Base-by-base conservation (phyloP, 1,139 yeast species). In the Arxiozyma heterogenica region DNA sequence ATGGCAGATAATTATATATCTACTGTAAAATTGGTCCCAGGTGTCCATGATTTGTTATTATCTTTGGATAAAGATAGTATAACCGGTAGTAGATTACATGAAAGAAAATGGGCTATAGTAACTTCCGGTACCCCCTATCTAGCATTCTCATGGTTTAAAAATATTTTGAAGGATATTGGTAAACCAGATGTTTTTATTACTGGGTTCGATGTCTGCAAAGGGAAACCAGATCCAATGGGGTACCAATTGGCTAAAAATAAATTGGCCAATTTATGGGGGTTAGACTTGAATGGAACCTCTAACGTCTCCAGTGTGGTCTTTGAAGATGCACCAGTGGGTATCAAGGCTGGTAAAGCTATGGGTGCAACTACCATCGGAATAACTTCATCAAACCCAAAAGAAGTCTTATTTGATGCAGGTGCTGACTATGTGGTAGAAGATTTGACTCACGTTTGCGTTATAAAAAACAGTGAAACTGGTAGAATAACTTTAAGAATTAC, bases 271-370 rank as follows among this genome's bases (percentile, higher is more conserved):
- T 68, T 75, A 53, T 77, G 82, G 64, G 41, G 79, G 79, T 23
- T 75, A 74, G 62, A 72, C 74, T 56, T 62, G 65, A 58, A 60
- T 25, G 47, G 47, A 12, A 44, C 41, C 1, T 17, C 47, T 12
- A 59, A 64, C 6, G 56, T 65, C 55, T 70, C 73, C 60, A 77
- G 76, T 60, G 83, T 84, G 39, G 91, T 86, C n/a, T 85, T 85
- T 66, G 93, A 85, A 73, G 93, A 85, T 68, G 90, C 91, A 50
- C 90, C 90, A 47, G 89, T 88, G 49, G 93, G 93, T 62, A 82
- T 85, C 61, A 71, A 77, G 60, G 91, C 93, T 44, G 93, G 93
- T 64, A 81, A 82, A 68, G 84, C 78, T 56, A 86, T 89, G 47
- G 91, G 90, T 58, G 89, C 91, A 60, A 73, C 76, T 65, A 82